phyloP scores from a whole-genome alignment of 1,284 basidiomycete species.

The Puccinia horiana region DNA sequence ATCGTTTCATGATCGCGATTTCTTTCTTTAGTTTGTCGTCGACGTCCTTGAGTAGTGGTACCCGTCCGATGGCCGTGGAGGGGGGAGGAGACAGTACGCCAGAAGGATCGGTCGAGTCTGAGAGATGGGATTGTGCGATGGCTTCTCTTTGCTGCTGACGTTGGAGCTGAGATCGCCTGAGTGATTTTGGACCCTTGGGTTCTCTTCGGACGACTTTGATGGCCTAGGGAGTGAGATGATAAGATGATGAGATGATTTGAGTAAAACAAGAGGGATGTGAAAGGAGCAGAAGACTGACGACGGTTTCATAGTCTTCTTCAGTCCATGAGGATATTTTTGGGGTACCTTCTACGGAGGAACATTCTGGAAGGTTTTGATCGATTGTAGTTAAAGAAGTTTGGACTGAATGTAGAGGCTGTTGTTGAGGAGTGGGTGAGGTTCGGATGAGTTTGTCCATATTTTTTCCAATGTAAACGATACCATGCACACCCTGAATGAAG shows the following conservation, averaged over 20 bases:
- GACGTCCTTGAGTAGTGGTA: slow-evolving; percentile 55
- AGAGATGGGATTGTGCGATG: neutral
- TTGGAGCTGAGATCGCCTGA: slow-evolving; percentile 45
- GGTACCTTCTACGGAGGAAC: neutral
- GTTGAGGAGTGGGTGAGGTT: slow-evolving; percentile 16
- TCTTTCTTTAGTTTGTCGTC: slow-evolving; percentile 81
- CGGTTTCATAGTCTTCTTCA: slow-evolving; percentile 50
- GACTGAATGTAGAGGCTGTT: neutral
- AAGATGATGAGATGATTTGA: neutral
- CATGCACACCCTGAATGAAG: slow-evolving; percentile 36
- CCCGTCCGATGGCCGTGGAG: neutral
- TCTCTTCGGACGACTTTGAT: slow-evolving; percentile 49
- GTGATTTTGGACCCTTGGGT: slow-evolving; percentile 45
- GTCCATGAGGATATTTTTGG: neutral
- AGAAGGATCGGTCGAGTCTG: neutral
- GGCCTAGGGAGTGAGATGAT: neutral
- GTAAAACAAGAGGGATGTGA: neutral
- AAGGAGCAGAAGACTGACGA: slow-evolving; percentile 19
- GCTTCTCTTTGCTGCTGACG: slow-evolving; percentile 28
- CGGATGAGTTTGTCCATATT: slow-evolving; percentile 49
- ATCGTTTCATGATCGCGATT: slow-evolving; percentile 98
- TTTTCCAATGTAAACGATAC: slow-evolving; percentile 49
- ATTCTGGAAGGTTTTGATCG: neutral
- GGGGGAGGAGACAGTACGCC: neutral
- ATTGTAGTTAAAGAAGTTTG: neutral